phyloP scores from a whole-genome alignment of 345 rosid genomes.

The Aurinia saxatilis region DNA sequence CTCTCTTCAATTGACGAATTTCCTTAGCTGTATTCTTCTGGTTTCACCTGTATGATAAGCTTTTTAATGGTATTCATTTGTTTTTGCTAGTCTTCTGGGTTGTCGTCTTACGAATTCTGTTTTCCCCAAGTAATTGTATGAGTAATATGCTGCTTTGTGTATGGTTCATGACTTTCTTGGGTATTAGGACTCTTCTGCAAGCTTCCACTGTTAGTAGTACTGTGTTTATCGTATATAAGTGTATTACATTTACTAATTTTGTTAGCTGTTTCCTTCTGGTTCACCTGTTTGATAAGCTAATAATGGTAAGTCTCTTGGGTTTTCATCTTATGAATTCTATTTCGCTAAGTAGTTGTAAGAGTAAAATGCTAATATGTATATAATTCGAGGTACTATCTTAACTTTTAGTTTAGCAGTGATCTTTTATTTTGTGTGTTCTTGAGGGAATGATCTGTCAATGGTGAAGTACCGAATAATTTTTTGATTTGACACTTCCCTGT shows the following conservation, averaged over 20 bases:
- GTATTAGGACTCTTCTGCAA: too few relatives aligned
- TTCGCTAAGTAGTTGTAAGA: neutral
- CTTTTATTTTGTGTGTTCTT: neutral
- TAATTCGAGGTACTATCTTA: too few relatives aligned
- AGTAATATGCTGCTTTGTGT: neutral
- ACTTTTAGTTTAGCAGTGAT: neutral
- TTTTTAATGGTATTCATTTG: neutral
- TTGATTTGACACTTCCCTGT: neutral
- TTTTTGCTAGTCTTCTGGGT: neutral
- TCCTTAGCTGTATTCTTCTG: neutral
- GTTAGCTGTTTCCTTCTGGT: neutral
- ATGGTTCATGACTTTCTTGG: slow-evolving; percentile 10
- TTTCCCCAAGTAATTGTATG: neutral
- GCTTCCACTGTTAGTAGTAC: too few relatives aligned
- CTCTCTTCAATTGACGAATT: too few relatives aligned
- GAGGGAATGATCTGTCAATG: neutral
- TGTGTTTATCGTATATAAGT: too few relatives aligned
- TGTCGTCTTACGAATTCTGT: neutral
- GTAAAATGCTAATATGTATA: neutral
- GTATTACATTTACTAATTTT: too few relatives aligned
- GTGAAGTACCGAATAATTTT: neutral
- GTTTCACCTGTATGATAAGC: neutral
- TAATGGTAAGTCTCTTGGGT: neutral
- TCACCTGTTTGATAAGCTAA: too few relatives aligned
- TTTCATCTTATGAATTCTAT: neutral